Conservation (phyloP, 2,329 filamentous ascomycete genomes). For the Fusarium floridanum region DNA sequence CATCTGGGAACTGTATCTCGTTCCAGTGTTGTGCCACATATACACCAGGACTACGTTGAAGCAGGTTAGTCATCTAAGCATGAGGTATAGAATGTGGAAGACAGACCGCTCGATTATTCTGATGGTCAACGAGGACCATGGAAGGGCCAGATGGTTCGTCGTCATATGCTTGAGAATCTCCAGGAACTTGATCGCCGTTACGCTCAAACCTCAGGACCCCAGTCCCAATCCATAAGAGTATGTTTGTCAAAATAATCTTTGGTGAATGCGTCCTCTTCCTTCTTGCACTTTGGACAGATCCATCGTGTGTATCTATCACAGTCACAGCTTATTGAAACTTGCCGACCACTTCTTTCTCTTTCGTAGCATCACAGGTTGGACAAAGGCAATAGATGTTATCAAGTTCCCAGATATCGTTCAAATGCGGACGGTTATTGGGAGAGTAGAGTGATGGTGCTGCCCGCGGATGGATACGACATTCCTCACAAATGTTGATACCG, state of each 20-base stretch:
- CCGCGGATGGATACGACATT: slow-evolving; percentile 29
- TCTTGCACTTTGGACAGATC: slow-evolving; percentile 18
- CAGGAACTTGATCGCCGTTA: neutral
- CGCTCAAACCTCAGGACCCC: neutral
- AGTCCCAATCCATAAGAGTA: slow-evolving; percentile 20
- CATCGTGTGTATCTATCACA: slow-evolving; percentile 30
- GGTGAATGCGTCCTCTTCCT: accelerated
- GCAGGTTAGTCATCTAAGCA: neutral
- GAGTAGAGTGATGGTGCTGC: neutral
- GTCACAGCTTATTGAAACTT: slow-evolving; percentile 14
- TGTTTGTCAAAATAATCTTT: neutral
- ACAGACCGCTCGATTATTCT: slow-evolving; percentile 2
- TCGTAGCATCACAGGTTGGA: slow-evolving; percentile 1
- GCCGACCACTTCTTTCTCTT: neutral
- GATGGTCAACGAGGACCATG: slow-evolving; percentile 12
- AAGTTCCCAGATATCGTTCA: neutral
- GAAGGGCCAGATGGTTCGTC: neutral
- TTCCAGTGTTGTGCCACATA: slow-evolving; percentile 4
- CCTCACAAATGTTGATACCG: slow-evolving; percentile 34
- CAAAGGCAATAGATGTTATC: slow-evolving; percentile 32
- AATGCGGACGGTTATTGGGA: slow-evolving; percentile 21
- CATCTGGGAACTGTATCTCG: slow-evolving; percentile 7
- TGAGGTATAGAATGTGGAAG: neutral
- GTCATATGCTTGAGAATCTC: neutral
- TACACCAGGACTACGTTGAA: slow-evolving; percentile 27